Conservation (phyloP, 1,284 basidiomycete species). For the Leccinum huronense region DNA sequence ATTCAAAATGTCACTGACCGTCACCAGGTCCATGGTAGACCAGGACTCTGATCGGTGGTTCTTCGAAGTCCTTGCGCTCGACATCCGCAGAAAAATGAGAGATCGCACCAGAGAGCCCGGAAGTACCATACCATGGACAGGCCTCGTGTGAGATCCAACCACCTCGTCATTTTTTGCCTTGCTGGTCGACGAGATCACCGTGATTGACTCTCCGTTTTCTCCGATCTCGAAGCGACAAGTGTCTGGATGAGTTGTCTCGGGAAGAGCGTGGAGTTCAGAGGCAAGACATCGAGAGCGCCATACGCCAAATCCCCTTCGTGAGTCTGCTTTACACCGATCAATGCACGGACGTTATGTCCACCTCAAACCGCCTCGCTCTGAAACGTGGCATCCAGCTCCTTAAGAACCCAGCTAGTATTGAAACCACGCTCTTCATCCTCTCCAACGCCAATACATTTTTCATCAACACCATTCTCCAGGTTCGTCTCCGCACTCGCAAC, state of each 20-base stretch:
- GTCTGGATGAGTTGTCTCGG: slow-evolving; percentile 58
- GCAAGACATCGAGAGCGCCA: slow-evolving; percentile 74
- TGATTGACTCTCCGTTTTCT: neutral
- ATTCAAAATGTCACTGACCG: neutral
- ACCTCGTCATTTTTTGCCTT: neutral
- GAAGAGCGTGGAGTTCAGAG: slow-evolving; percentile 66
- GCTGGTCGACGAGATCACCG: neutral
- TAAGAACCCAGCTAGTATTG: slow-evolving; percentile 57
- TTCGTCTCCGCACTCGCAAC: slow-evolving; percentile 31
- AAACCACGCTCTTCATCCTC: slow-evolving; percentile 84
- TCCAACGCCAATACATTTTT: slow-evolving; percentile 95
- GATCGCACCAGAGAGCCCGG: slow-evolving; percentile 46
- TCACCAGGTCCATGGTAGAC: slow-evolving; percentile 78
- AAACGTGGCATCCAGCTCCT: slow-evolving; percentile 79
- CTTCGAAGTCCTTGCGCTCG: slow-evolving; percentile 87
- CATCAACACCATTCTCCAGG: slow-evolving; percentile 86
- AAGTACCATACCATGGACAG: slow-evolving; percentile 77
- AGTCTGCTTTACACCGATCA: neutral
- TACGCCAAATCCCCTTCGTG: slow-evolving; percentile 82
- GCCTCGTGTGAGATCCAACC: slow-evolving; percentile 72
- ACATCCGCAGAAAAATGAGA: slow-evolving; percentile 84
- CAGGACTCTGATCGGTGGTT: slow-evolving; percentile 98
- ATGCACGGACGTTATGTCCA: neutral
- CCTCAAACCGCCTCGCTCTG: slow-evolving; percentile 29
- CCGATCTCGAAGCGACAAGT: slow-evolving; percentile 58